Conservation (phyloP, 1,284 basidiomycete genomes). For the Polyporus tsugae region DNA sequence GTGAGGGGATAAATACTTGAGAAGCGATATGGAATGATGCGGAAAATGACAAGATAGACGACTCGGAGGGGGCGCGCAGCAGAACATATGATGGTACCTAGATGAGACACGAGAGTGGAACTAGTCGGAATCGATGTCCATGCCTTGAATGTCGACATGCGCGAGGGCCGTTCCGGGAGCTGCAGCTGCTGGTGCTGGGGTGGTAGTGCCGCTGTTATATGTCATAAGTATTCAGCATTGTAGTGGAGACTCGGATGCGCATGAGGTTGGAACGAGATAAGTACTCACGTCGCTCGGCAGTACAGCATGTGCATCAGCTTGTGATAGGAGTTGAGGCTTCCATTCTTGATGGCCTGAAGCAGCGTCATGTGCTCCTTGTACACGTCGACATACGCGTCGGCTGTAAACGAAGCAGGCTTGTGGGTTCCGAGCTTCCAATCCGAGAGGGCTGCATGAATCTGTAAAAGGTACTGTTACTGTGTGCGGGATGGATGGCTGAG, state of each 20-base stretch:
- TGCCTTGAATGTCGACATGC: background rate
- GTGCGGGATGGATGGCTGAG: background rate
- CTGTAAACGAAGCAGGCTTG: background rate
- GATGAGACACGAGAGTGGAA: background rate
- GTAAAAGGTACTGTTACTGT: no score
- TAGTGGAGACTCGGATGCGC: background rate
- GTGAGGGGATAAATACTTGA: no score
- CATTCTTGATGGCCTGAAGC: background rate
- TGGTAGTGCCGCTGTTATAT: background rate
- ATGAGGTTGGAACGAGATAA: background rate
- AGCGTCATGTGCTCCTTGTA: conserved; percentile 5
- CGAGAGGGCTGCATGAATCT: conserved; percentile 7
- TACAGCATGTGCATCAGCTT: conserved; percentile 2
- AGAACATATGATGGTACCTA: no score
- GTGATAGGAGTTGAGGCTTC: background rate
- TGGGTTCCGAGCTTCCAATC: background rate
- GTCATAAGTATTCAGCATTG: no score
- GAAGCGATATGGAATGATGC: no score
- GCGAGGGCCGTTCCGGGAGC: background rate
- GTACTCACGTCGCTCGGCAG: background rate
- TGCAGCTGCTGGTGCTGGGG: background rate
- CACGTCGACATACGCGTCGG: background rate
- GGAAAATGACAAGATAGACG: no score
- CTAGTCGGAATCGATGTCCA: background rate
- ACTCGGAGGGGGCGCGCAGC: no score